Evolutionary conservation across 2,329 filamentous ascomycete species (phyloP), one percentile per base, ranked within the genome.

Genomic region (Septoria petroselini): DNA sequence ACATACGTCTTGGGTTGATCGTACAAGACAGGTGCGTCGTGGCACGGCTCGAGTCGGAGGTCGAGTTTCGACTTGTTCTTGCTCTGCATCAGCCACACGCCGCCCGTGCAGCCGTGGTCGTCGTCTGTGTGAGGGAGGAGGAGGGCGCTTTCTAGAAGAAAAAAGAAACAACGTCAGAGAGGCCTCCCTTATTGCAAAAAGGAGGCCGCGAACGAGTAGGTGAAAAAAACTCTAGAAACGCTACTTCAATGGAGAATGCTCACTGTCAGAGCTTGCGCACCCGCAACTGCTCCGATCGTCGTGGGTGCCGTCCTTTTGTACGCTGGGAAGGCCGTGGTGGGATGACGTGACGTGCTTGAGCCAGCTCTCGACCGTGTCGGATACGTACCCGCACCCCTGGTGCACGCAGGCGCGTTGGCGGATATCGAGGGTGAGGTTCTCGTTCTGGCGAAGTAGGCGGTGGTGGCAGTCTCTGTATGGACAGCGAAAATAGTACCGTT

Each of bases 331-430:
- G 8, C 31, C 34, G 40, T 52, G 50, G 27, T 52, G 50, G 11
- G 44, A 21, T 12, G 50, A 48, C 4, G 50, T 52, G 18, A 52
- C 40, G 37, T 57, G 54, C 42, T 31, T 21, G 4, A 52, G 40
- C 54, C 54, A 57, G 23, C 41, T 49, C n/a, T 50, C 50, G 8
- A 50, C 44, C 12, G 43, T 52, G 9, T 48, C 47, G 6, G 54
- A 53, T 7, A 57, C 50, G 15, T 53, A 52, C 2, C 50, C 50
- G 29, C 54, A 57, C 29, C 48, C 48, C n/a, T 47, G 44, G n/a
- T 57, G 54, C 3, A 57, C 48, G 14, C 54, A 57, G 8, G 41
- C 45, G 31, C 54, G 29, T 41, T 50, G 43, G 19, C 37, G 50
- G 17, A 53, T 39, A 7, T 35, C 41, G 11, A 43, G 37, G 15